These are phyloP conservation scores for Nannizziopsis barbatae DNA, from an alignment of 2,329 filamentous ascomycete species.

Conservation along the genomic window DNA sequence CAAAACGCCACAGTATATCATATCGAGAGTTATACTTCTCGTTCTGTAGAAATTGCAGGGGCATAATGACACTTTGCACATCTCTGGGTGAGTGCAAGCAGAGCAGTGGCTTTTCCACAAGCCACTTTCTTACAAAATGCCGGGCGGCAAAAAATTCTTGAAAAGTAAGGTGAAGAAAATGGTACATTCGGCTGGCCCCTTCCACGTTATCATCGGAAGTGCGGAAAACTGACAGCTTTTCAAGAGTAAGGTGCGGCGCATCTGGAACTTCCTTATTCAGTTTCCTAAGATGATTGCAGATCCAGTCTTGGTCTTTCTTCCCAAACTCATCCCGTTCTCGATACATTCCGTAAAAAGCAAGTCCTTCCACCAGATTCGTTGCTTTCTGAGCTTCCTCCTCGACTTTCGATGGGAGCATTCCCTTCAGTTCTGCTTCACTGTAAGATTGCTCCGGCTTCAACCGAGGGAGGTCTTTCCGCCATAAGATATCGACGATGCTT, in stretches of 20 bases:
- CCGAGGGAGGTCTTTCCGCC: constrained; percentile 31
- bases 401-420: neutral
- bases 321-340: constrained; percentile 28
- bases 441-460: neutral
- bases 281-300: neutral
- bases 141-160: constrained; percentile 36
- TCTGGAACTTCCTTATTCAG: neutral
- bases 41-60: constrained; percentile 22
- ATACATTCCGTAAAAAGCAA: constrained; percentile 31
- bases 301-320: neutral
- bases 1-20: constrained; percentile 36
- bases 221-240: constrained; percentile 30
- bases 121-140: constrained; percentile 20
- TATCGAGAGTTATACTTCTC: constrained; percentile 34
- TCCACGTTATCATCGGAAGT: constrained; percentile 14
- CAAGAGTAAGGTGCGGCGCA: neutral
- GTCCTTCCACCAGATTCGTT: constrained; percentile 21
- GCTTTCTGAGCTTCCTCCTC: constrained; percentile 17
- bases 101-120: constrained; percentile 14
- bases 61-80: neutral
- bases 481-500: constrained; percentile 28
- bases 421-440: neutral
- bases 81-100: neutral
- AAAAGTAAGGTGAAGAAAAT: constrained; percentile 37
- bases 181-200: constrained; percentile 22